A percentile compares a stretch with the other conserved stretches of the same genome.
Evolutionary conservation across 2,329 filamentous ascomycete genomes (phyloP).

Genomic region (Periconia sp.): DNA sequence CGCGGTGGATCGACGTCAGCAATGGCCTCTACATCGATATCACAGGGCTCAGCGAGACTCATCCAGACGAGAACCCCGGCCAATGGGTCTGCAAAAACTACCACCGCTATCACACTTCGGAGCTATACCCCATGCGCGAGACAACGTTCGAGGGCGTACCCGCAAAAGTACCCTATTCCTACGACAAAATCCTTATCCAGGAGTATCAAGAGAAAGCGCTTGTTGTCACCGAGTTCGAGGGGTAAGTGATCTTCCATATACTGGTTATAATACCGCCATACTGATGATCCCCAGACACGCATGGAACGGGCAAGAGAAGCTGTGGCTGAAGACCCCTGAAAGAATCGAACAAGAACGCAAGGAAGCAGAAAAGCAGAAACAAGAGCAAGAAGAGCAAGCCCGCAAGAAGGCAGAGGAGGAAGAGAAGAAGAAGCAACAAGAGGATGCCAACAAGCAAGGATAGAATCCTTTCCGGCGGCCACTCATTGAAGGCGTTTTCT

Average conservation of each 20-base stretch:
- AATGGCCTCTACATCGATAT: conserved; percentile 85
- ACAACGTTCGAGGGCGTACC: conserved; percentile 74
- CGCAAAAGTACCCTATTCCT: conserved; percentile 69
- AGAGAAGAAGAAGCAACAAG: conserved; percentile 14
- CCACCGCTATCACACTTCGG: conserved; percentile 69
- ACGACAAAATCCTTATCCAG: conserved; percentile 64
- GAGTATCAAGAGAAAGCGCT: conserved; percentile 68
- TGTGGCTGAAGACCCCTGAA: conserved; percentile 56
- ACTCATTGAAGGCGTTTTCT: neutral
- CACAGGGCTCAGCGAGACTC: conserved; percentile 71
- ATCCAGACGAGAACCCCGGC: conserved; percentile 61
- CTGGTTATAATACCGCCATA: neutral
- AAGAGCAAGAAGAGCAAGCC: conserved; percentile 13
- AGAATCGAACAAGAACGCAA: conserved; percentile 17
- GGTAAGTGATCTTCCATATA: conserved; percentile 49
- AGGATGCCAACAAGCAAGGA: conserved; percentile 7
- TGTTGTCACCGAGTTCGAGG: conserved; percentile 61
- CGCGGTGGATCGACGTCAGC: conserved; percentile 74
- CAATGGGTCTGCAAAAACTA: conserved; percentile 79
- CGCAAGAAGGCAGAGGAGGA: conserved; percentile 9
- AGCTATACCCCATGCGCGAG: conserved; percentile 75
- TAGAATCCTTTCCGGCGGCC: conserved; percentile 12
- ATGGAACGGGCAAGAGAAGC: conserved; percentile 60
- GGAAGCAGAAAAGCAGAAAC: conserved; percentile 14
- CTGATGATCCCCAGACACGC: conserved; percentile 52